Base-by-base conservation (phyloP, 148 eudicot species). In the Rhododendron griersonianum region DNA sequence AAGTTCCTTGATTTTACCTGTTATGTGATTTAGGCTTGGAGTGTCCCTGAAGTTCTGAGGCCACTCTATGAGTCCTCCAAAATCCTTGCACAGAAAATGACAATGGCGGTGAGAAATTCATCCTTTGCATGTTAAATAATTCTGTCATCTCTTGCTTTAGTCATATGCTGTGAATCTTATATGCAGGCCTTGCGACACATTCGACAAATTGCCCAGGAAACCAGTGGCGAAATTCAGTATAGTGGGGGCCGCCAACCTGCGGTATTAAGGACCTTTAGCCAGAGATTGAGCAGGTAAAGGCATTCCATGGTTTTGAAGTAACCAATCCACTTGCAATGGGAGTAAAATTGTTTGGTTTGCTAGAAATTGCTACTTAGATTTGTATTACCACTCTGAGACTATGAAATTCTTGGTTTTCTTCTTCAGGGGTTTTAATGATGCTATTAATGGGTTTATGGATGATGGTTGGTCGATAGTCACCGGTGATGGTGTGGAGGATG, bases 11-110 rank as follows among this genome's bases (percentile, higher is more conserved):
- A 76, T 1, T 76, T 85, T 84, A 15, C 30, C 41, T 61, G 1
- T 65, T 28, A 47, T 77, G 50, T 48, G 50, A 39, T 82, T 39
- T 81, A 93, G 95, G 89, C 90, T 25, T 87, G 88, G 89, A 89
- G 91, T 84, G 94, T 92, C 78, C 95, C 95, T 76, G 95, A 93
- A 87, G 92, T 92, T 83, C 85, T 93, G 63, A 88, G 95, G 59
- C 95, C 95, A 67, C 93, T 93, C 44, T 93, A 92, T 83, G 93
- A 93, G 90, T 93, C 95, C 3, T 92, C 95, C 47, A 92, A 91
- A 87, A 89, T 92, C 81, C 88, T 92, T 73, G 95, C 94, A 15
- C 94, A 92, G 87, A 93, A 92, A 88, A 90, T 91, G 91, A 93
- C 95, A 37, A 84, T 90, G 71, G 95, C 95, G 41, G 95, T 93